Percentiles rank a stretch among this genome's conserved stretches.
phyloP scores from a whole-genome alignment of 441 rosid species.

The Erysimum cheiri region DNA sequence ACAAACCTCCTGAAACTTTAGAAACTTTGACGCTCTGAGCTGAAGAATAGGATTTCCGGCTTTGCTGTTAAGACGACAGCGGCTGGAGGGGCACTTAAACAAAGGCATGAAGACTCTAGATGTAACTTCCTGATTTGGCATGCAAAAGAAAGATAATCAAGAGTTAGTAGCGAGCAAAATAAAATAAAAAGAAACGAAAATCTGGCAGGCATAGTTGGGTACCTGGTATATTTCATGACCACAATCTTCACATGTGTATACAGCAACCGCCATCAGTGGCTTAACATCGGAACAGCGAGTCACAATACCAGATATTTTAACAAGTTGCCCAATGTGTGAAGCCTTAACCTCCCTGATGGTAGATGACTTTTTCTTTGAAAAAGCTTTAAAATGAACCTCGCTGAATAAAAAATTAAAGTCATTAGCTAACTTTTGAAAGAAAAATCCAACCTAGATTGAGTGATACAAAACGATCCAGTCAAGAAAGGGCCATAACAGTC shows the following conservation, averaged over 20 bases:
- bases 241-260: constrained; percentile 98
- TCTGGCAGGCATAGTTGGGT: constrained; percentile 20
- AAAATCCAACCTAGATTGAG: not conserved
- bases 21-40: constrained; percentile 97
- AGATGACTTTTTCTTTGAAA: constrained; percentile 80
- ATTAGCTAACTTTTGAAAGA: constrained; percentile 26
- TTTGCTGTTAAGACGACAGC: constrained; percentile 67
- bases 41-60: constrained; percentile 94
- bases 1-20: constrained; percentile 96
- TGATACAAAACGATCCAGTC: not conserved
- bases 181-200: not conserved
- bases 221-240: constrained; percentile 99
- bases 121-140: constrained; percentile 79
- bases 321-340: constrained; percentile 93
- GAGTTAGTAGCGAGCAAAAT: not conserved
- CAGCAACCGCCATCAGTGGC: constrained; percentile 98
- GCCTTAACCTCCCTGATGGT: constrained; percentile 97
- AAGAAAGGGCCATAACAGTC: constrained; percentile 1
- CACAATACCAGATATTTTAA: constrained; percentile 89
- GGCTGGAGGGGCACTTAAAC: constrained; percentile 82
- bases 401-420: constrained; percentile 50
- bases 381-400: constrained; percentile 85
- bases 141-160: constrained; percentile 33
- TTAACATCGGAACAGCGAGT: constrained; percentile 99
- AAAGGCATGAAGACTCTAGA: constrained; percentile 96